Conservation (phyloP, 2,329 filamentous ascomycete genomes). For the Fusarium heterosporum region DNA sequence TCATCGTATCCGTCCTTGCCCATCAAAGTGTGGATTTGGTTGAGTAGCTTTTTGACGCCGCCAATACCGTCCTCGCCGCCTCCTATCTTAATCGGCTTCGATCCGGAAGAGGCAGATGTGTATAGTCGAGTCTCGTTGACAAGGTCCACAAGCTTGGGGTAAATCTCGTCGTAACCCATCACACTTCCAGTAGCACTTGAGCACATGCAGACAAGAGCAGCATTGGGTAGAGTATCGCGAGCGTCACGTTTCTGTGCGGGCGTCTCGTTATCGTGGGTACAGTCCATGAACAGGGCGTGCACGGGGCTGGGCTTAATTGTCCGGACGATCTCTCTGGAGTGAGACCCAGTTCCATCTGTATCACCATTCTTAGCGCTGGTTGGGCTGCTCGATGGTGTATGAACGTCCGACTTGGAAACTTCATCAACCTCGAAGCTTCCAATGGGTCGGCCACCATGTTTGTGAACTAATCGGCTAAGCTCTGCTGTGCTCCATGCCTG, state of each 20-base stretch:
- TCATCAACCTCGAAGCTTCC: conserved; percentile 98
- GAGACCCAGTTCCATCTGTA: conserved; percentile 49
- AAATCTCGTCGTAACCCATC: conserved; percentile 98
- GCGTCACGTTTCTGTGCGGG: conserved; percentile 96
- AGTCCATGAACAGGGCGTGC: conserved; percentile 98
- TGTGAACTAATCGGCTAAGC: conserved; percentile 90
- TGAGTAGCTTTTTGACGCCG: conserved; percentile 90
- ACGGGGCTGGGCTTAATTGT: conserved; percentile 89
- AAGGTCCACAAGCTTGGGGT: conserved; percentile 91
- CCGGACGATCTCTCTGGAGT: conserved; percentile 74
- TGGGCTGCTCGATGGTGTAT: conserved; percentile 49
- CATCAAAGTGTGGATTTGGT: conserved; percentile 95
- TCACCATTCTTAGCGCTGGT: conserved; percentile 42
- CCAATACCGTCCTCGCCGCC: conserved; percentile 87
- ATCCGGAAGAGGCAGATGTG: conserved; percentile 77
- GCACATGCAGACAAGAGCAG: conserved; percentile 95
- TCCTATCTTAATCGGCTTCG: conserved; percentile 69
- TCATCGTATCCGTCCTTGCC: conserved; percentile 94
- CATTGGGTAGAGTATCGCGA: conserved; percentile 92
- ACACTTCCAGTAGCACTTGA: conserved; percentile 94
- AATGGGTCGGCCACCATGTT: conserved; percentile 92
- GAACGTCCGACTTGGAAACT: conserved; percentile 71
- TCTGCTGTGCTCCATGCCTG: conserved; percentile 97
- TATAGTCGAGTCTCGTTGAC: conserved; percentile 91
- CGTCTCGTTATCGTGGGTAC: conserved; percentile 97